A percentile compares a stretch with the other conserved stretches of the same genome.
These are phyloP conservation scores for Lachnum nothofagi DNA, from an alignment of 2,329 filamentous ascomycete species.

Conservation along the genomic window DNA sequence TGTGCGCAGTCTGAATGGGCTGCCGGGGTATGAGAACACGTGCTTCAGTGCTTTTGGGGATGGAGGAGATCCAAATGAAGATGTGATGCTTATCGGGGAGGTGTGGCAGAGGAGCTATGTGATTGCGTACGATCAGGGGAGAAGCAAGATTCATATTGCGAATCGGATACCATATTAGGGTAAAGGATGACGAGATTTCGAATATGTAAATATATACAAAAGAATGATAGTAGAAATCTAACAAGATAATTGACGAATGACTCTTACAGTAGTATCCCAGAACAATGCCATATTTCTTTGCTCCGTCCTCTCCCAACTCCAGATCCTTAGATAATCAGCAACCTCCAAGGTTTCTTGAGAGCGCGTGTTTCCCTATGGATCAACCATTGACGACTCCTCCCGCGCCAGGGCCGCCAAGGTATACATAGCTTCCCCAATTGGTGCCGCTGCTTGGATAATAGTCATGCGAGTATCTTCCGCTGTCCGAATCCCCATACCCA, in stretches of 20 bases:
- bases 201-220: no score
- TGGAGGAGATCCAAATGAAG: neutral
- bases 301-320: no score
- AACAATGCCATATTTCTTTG: no score
- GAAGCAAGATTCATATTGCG: neutral
- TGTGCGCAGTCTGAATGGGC: neutral
- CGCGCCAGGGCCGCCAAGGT: conserved; percentile 15
- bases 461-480: conserved; percentile 6
- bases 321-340: no score
- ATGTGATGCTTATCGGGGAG: neutral
- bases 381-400: conserved; percentile 13
- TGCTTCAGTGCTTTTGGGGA: neutral
- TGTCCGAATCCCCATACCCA: conserved; percentile 6
- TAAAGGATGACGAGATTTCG: no score
- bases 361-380: no score
- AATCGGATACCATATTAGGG: neutral
- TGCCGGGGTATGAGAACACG: neutral
- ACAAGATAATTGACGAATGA: no score
- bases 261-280: no score
- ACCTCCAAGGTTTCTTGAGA: no score
- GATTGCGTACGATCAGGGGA: neutral
- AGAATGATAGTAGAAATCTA: no score
- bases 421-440: conserved; percentile 9
- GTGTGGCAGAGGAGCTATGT: conserved; percentile 2
- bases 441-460: conserved; percentile 1